phyloP scores from a whole-genome alignment of 2,329 filamentous ascomycete genomes.

The Pseudogymnoascus sp. region DNA sequence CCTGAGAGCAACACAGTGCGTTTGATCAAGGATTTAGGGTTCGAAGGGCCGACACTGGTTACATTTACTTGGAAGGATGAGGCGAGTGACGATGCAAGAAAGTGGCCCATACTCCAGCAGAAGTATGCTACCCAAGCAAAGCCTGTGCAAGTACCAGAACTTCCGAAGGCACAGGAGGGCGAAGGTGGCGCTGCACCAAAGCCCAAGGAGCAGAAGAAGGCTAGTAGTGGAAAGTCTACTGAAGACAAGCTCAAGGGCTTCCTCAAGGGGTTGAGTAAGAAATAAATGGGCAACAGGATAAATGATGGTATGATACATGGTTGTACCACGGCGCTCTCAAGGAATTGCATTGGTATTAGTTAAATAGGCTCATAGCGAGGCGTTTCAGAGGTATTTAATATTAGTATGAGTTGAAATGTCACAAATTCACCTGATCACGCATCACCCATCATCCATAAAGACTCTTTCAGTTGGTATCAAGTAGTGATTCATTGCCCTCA shows the following conservation, averaged over 20 bases:
- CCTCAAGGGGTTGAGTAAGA: constrained; percentile 27
- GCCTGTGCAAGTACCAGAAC: constrained; percentile 57
- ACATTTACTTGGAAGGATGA: constrained; percentile 66
- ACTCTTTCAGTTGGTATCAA: background rate
- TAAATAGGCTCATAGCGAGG: constrained; percentile 15
- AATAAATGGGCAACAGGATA: background rate
- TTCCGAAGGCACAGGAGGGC: constrained; percentile 35
- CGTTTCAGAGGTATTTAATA: constrained; percentile 3
- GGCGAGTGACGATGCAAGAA: constrained; percentile 48
- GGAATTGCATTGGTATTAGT: background rate
- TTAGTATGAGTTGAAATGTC: constrained; percentile 1
- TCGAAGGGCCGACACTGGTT: constrained; percentile 63
- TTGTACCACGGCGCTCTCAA: constrained; percentile 12
- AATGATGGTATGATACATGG: constrained; percentile 13
- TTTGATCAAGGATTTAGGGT: constrained; percentile 65
- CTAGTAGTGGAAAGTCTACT: constrained; percentile 23
- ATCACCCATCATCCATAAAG: background rate
- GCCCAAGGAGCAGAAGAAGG: constrained; percentile 25
- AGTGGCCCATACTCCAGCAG: constrained; percentile 29
- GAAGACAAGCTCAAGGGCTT: constrained; percentile 27
- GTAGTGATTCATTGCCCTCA: constrained; percentile 10
- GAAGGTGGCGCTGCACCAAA: constrained; percentile 19
- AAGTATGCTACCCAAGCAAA: constrained; percentile 53
- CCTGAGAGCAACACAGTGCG: constrained; percentile 39
- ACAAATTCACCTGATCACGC: background rate